A percentile compares a stretch with the other conserved stretches of the same genome.
These are phyloP conservation scores for Sclerotinia nivalis DNA, from an alignment of 2,329 filamentous ascomycete genomes.

Conservation along the genomic window DNA sequence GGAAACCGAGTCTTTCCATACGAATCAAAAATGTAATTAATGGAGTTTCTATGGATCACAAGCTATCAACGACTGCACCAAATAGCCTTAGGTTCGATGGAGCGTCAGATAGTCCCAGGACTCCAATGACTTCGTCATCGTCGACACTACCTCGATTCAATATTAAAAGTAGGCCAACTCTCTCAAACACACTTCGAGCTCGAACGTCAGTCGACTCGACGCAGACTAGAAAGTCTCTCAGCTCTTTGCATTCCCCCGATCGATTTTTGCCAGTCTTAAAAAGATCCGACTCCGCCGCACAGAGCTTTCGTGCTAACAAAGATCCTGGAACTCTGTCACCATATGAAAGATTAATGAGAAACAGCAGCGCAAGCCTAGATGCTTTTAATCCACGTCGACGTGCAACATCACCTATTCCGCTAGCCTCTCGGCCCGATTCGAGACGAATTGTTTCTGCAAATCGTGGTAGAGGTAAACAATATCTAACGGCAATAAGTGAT, in stretches of 20 bases:
- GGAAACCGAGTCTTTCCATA: constrained; percentile 12
- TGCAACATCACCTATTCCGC: constrained; percentile 34
- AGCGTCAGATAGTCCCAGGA: constrained; percentile 10
- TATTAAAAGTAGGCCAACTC: constrained; percentile 20
- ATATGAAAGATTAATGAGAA: constrained; percentile 49
- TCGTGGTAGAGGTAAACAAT: constrained; percentile 36
- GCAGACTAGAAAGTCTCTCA: constrained; percentile 27
- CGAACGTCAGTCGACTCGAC: constrained; percentile 22
- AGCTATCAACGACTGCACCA: constrained; percentile 2
- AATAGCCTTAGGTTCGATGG: constrained; percentile 22
- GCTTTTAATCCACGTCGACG: constrained; percentile 51
- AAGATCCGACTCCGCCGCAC: constrained; percentile 43
- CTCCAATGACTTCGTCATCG: constrained; percentile 4
- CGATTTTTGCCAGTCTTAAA: constrained; percentile 57
- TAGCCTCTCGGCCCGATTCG: constrained; percentile 24
- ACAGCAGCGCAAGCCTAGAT: constrained; percentile 48
- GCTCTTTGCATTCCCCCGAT: constrained; percentile 48
- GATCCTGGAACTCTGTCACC: constrained; percentile 47
- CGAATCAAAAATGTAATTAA: constrained; percentile 16
- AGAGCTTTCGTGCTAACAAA: constrained; percentile 55
- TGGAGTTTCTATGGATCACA: background rate
- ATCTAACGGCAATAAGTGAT: background rate
- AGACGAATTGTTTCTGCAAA: constrained; percentile 33
- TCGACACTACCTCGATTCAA: constrained; percentile 31
- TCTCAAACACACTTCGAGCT: constrained; percentile 3